Evolutionary conservation across 2,329 filamentous ascomycete genomes (phyloP), one percentile per base, ranked within the genome.

Genomic region (Aspergillus ochraceoroseus): DNA sequence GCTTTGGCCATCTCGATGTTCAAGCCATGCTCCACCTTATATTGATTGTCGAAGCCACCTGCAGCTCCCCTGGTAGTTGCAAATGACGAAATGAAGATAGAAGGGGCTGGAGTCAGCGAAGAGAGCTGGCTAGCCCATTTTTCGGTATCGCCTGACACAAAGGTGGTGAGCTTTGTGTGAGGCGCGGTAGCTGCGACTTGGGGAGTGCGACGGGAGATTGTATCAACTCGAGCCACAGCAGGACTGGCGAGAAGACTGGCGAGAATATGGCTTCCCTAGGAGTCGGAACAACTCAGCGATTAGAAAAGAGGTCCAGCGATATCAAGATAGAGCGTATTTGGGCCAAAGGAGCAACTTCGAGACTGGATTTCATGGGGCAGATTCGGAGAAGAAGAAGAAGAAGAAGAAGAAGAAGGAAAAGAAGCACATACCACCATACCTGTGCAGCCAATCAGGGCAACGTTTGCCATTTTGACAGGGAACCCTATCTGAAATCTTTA

Each of bases 1-100:
- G 83, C 80, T 46, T 76, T 75, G 3, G 86, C 88, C 15, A 94
- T 73, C 49, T 83, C 81, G 33, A 94, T 64, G 65, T 94, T 94
- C 30, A 95, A 72, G 58, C 92, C 87, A 59, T 88, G 79, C 68
- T 95, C 90, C 49, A 95, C 85, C 59, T 85, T 85, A 69, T 87
- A 84, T 67, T 95, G 90, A 47, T 82, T 80, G 18, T 80, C 82
- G 50, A 94, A 68, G 42, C 83, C 74, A 46, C 89, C 89, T 0
- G 87, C 88, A 8, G 74, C 73, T 0, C 72, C 83, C 33, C 80
- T 78, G 0, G 89, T 95, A 2, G 87, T 95, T 43, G 83, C 90
- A 1, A 95, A 75, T 1, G 79, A 79, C 2, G 85, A 88, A 67
- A 90, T 80, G 68, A 92, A 82, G 49, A 84, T 70, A 1, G 70